These are phyloP conservation scores for Oldenlandia corymbosa DNA, from an alignment of 257 asterid species.

Conservation along the genomic window DNA sequence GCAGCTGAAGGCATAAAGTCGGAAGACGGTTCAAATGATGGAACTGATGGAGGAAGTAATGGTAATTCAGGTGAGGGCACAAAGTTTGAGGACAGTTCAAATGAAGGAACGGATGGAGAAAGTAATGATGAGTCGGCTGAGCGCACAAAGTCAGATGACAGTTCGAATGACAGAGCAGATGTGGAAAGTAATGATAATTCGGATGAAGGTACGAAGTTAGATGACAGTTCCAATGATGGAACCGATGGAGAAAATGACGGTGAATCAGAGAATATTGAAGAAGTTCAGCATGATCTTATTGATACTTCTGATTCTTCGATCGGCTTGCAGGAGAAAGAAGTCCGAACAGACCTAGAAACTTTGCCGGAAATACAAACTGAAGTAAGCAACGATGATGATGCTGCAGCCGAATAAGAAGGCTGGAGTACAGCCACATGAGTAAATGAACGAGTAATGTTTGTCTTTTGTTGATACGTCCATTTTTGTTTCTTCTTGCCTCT, in stretches of 20 bases:
- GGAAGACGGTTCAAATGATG: slow-evolving; percentile 32
- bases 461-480: slow-evolving; percentile 12
- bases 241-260: slow-evolving; percentile 26
- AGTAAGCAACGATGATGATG: slow-evolving; percentile 55
- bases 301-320: slow-evolving; percentile 53
- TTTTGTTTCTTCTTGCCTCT: slow-evolving; percentile 17
- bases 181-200: slow-evolving; percentile 22
- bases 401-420: slow-evolving; percentile 54
- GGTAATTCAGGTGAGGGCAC: slow-evolving; percentile 15
- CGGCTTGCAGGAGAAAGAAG: slow-evolving; percentile 47
- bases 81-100: too few species aligned
- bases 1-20: slow-evolving; percentile 30
- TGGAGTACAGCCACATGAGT: slow-evolving; percentile 15
- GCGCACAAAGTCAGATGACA: too few species aligned
- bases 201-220: slow-evolving; percentile 30
- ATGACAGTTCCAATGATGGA: slow-evolving; percentile 30
- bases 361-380: slow-evolving; percentile 61
- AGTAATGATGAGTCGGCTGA: slow-evolving; percentile 28
- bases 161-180: slow-evolving; percentile 23
- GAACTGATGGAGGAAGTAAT: slow-evolving; percentile 24
- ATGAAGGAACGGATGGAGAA: slow-evolving; percentile 24
- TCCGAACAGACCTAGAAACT: slow-evolving; percentile 51
- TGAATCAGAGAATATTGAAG: slow-evolving; percentile 32
- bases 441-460: slow-evolving; percentile 9
- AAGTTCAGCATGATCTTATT: slow-evolving; percentile 44